Evolutionary conservation across 345 rosid genomes (phyloP).

Genomic region (Lumnitzera littorea): DNA sequence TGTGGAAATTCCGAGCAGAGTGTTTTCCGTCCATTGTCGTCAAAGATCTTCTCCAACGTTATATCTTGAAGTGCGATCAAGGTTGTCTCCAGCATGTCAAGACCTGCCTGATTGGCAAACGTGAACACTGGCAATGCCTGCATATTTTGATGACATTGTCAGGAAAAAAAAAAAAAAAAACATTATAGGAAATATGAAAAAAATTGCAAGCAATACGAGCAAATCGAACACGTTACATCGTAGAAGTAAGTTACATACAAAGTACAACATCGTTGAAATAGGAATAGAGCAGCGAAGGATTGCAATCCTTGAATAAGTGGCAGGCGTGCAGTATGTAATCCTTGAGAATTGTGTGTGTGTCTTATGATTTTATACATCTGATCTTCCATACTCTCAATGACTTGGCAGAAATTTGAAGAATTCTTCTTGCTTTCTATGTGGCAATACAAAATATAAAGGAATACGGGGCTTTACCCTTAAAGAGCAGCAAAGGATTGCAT

Average conservation of each 20-base stretch:
- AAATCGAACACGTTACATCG: no score
- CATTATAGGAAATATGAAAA: not conserved
- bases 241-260: not conserved
- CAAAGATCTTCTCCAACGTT: conserved; percentile 66
- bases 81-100: conserved; percentile 98
- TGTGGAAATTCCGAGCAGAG: conserved; percentile 72
- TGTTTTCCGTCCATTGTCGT: conserved; percentile 60
- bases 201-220: no score
- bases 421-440: no score
- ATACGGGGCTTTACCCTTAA: conserved; percentile 38
- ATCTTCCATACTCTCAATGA: no score
- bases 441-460: not conserved
- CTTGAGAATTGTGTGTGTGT: no score
- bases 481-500: conserved; percentile 90
- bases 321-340: no score
- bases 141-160: conserved; percentile 6
- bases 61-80: conserved; percentile 75
- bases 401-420: no score
- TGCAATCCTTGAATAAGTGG: not conserved
- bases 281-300: not conserved
- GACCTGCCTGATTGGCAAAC: conserved; percentile 91
- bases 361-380: no score
- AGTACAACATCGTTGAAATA: not conserved
- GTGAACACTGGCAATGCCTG: conserved; percentile 72
- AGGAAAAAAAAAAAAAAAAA: not conserved